Evolutionary conservation across 495 filamentous ascomycete genomes (phyloP), one percentile per base, ranked within the genome.

Genomic region (Penicillium verhagenii): DNA sequence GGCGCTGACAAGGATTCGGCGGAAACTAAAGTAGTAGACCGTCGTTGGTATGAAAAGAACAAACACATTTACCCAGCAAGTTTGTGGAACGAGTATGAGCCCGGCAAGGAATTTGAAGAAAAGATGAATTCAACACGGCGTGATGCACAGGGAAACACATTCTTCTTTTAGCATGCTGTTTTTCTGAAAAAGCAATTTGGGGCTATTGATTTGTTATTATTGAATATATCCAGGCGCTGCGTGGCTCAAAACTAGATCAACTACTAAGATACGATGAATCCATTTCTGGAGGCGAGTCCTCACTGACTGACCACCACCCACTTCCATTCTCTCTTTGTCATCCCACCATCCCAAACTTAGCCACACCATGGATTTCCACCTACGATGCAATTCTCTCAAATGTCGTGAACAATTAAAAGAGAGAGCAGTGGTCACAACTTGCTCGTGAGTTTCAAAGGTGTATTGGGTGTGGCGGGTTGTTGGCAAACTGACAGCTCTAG

Each of bases 41-140:
- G 94, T 42, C 74, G 94, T 52, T 98, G 94, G 94, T 98, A 97
- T 66, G 90, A 96, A 74, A 80, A 86, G 59, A 96, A 97, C 68
- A 98, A 97, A 68, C 94, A 98, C 60, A 97, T 97, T 44, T 97
- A 92, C 70, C 94, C 94, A 0, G 94, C 93, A 6, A 96, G 89
- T 67, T 79, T 94, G 14, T 98, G 94, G 94, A 90, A 92, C 54
- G 89, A 96, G 54, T 98, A 96, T 71, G 92, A 97, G 55, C 89
- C 91, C 1, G 86, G 86, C 24, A 87, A 86, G 71, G 88, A 97
- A 56, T 96, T 97, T 66, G 79, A 85, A 55, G 84, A 82, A 54
- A 88, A 89, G 67, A 86, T 92, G 49, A 69, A 63, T 23, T 70
- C 73, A 13, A 75, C 68, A 18, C 79, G 88, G 65, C 83, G 90